A percentile compares a stretch with the other conserved stretches of the same genome.
These are phyloP conservation scores for Carex sylvatica DNA, from an alignment of 202 grass and related monocot genomes.

Conservation along the genomic window DNA sequence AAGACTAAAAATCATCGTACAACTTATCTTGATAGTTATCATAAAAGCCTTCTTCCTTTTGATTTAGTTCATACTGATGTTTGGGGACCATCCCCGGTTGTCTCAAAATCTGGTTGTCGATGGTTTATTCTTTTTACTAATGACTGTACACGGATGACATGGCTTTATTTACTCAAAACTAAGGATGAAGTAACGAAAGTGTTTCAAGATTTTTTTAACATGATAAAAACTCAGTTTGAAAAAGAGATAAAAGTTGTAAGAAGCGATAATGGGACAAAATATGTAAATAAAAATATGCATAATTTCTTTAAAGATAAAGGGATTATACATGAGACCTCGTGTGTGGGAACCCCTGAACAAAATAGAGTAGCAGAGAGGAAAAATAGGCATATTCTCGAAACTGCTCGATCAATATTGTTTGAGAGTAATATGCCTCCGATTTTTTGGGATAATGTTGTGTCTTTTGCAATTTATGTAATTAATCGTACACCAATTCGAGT, in stretches of 20 bases:
- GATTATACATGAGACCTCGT: background rate
- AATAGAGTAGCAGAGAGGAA: too few species aligned
- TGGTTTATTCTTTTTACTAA: constrained; percentile 21
- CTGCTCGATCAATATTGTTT: too few species aligned
- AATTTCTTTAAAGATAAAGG: background rate
- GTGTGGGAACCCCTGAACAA: too few species aligned
- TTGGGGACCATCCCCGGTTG: background rate
- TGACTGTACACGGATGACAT: background rate
- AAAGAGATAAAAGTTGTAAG: background rate
- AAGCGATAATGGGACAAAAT: background rate
- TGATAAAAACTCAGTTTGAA: constrained; percentile 4
- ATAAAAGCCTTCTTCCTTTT: background rate
- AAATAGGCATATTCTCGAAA: too few species aligned
- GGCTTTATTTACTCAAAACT: constrained; percentile 7
- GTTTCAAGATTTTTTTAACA: constrained; percentile 3
- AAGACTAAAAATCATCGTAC: background rate
- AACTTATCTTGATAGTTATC: background rate
- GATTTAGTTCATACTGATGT: constrained; percentile 24
- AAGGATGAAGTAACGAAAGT: background rate
- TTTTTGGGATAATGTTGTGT: too few species aligned
- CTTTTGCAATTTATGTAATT: too few species aligned
- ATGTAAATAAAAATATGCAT: background rate
- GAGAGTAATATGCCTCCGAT: too few species aligned
- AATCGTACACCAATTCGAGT: too few species aligned
- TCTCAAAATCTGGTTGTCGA: background rate